phyloP scores from a whole-genome alignment of 345 rosid species.

The Pistacia integerrima region DNA sequence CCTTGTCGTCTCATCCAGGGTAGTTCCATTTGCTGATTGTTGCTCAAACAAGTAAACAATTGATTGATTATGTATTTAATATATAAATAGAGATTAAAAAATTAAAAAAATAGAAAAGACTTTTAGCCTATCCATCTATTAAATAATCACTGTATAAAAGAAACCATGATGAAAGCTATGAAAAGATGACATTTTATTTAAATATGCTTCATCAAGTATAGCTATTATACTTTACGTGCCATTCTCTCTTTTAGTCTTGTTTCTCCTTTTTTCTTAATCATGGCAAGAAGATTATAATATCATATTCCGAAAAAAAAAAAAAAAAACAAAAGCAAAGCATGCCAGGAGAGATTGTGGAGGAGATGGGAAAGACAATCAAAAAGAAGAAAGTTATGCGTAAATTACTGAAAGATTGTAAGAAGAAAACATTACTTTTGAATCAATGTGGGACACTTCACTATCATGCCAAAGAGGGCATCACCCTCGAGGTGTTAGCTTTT shows the following conservation, averaged over 20 bases:
- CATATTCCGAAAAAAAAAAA: too few species aligned
- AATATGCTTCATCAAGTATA: background rate
- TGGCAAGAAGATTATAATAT: background rate
- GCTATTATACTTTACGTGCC: background rate
- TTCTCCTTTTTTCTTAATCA: conserved; percentile 3
- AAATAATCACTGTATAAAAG: background rate
- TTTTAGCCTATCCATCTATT: background rate
- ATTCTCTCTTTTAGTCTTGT: background rate
- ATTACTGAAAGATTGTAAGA: background rate
- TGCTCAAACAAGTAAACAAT: too few species aligned
- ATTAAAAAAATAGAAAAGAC: too few species aligned
- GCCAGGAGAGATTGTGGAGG: background rate
- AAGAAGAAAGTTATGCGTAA: background rate
- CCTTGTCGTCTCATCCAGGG: too few species aligned
- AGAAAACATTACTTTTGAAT: background rate
- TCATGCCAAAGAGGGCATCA: conserved; percentile 6
- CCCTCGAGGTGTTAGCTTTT: background rate
- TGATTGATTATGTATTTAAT: background rate
- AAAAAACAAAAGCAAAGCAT: background rate
- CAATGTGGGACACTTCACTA: background rate
- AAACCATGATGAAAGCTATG: background rate
- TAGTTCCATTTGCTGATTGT: too few species aligned
- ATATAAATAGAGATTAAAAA: too few species aligned
- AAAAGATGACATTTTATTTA: background rate
- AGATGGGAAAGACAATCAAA: background rate